Base-by-base conservation (phyloP, 257 asterid species). In the Solanum paucissectum region DNA sequence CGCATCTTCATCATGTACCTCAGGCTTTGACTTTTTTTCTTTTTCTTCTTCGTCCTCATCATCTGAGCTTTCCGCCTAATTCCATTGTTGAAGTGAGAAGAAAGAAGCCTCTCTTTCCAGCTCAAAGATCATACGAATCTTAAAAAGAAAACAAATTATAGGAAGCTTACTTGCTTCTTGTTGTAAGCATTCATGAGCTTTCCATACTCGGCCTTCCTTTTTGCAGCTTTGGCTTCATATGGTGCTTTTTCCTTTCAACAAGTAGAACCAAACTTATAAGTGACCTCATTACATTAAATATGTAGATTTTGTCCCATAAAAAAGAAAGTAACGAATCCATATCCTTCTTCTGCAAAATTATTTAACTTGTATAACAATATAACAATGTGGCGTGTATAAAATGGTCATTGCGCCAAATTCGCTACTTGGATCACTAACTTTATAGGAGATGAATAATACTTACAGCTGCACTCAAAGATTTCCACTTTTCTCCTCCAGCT, bases 401-500 rank as follows among this genome's bases (percentile, higher is more conserved):
- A 42, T 27, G 64, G 9, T 44, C 38, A 25, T 42, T 25, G 38
- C 13, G 3, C 85, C 85, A 81, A 14, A 27, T 81, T 81, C 18
- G 5, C 66, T 27, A 12, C 66, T 79, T 14, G 64, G 34, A 46
- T 79, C 68, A 29, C 40, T 9, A 81, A 46, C 23, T 55, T 46
- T 55, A 55, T 55, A 55, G n/a, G 62, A 55, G 58, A 81, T 81
- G 66, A 29, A 66, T 18, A 62, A 75, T 87, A 92, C 98, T 95
- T 92, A 97, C 99, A 72, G 95, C 98, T 23, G 83, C 90, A 38
- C 89, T 89, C 97, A 97, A 29, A 85, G 98, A 95, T 89, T 95
- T 97, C 99, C 99, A 97, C 90, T 94, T 95, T 91, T 91, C 96
- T 83, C 99, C 99, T 40, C 98, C 99, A 89, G 99, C 99, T 91